phyloP scores from a whole-genome alignment of 108 stramenopile genomes.

The Licmophora abbreviata region DNA sequence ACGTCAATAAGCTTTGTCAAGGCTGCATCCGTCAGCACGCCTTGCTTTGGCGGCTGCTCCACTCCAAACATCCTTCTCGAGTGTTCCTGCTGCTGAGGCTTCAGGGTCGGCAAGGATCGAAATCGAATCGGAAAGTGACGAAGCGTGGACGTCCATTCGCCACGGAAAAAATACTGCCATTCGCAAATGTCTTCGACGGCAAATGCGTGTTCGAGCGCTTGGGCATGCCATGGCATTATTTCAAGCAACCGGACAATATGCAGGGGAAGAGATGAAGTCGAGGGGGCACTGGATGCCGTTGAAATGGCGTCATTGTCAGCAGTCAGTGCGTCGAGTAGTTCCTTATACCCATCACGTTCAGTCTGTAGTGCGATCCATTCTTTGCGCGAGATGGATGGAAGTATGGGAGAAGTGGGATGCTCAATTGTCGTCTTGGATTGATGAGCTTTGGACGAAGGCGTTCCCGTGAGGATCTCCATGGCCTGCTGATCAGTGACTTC shows the following conservation, averaged over 20 bases:
- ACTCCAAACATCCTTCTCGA: background rate
- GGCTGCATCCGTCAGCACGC: slow-evolving; percentile 35
- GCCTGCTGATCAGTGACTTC: slow-evolving; percentile 9
- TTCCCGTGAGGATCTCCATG: slow-evolving; percentile 14
- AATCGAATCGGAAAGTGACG: slow-evolving; percentile 29
- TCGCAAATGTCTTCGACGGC: slow-evolving; percentile 41
- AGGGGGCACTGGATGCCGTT: slow-evolving; percentile 3
- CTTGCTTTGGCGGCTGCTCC: slow-evolving; percentile 19
- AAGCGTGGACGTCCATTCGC: slow-evolving; percentile 28
- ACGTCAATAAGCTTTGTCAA: slow-evolving; percentile 28
- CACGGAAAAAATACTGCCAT: slow-evolving; percentile 38
- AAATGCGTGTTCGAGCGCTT: slow-evolving; percentile 27
- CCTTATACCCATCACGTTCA: slow-evolving; percentile 32
- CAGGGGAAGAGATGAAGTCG: slow-evolving; percentile 22
- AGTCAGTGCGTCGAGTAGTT: slow-evolving; percentile 42
- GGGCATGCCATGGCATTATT: slow-evolving; percentile 51
- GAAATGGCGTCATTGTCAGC: slow-evolving; percentile 29
- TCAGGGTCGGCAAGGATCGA: slow-evolving; percentile 31
- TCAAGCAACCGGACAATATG: slow-evolving; percentile 49
- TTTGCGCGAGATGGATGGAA: slow-evolving; percentile 6
- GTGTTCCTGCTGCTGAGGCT: slow-evolving; percentile 10
- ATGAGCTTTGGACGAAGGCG: slow-evolving; percentile 2
- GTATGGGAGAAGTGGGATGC: too few species aligned
- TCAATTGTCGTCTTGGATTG: too few species aligned
- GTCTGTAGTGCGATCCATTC: slow-evolving; percentile 24